Percentiles rank a stretch among this genome's conserved stretches.
Conservation (phyloP, 75 land plant species). For the Pinus albicaulis region DNA sequence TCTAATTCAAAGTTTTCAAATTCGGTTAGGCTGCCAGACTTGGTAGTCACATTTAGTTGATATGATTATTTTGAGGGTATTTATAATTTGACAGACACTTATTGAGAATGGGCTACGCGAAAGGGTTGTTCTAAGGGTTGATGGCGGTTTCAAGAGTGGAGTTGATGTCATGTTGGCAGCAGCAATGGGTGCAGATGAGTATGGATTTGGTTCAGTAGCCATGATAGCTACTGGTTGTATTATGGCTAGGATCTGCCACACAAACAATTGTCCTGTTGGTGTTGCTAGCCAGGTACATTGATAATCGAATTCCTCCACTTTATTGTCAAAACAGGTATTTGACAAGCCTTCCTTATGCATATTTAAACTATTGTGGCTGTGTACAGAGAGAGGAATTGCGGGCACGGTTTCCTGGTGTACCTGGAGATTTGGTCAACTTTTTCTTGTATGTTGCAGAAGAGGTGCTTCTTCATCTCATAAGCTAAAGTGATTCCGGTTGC, state of each 20-base stretch:
- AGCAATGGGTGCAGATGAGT: constrained; percentile 98
- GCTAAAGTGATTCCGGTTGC: background rate
- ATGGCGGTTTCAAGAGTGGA: constrained; percentile 99
- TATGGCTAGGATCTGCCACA: constrained; percentile 99
- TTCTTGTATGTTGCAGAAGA: constrained; percentile 96
- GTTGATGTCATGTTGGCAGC: constrained; percentile 97
- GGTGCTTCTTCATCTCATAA: constrained; percentile 39
- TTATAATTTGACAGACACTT: constrained; percentile 83
- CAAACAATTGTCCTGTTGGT: constrained; percentile 99
- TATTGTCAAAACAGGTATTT: background rate
- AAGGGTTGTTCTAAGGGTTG: constrained; percentile 90
- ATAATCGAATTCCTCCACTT: background rate
- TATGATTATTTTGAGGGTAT: background rate
- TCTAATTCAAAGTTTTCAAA: background rate
- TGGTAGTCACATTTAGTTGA: background rate
- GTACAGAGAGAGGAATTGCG: constrained; percentile 93
- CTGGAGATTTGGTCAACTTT: constrained; percentile 93
- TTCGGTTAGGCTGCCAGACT: background rate
- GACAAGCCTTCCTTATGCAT: background rate
- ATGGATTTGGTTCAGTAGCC: constrained; percentile 97
- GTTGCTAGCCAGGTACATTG: constrained; percentile 93
- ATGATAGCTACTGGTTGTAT: constrained; percentile 99
- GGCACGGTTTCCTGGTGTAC: constrained; percentile 98
- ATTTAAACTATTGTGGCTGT: background rate
- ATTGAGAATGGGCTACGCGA: constrained; percentile 91